A percentile compares a stretch with the other conserved stretches of the same genome.
phyloP scores from a whole-genome alignment of 352 stramenopile species.

The Globisporangium canariense region DNA sequence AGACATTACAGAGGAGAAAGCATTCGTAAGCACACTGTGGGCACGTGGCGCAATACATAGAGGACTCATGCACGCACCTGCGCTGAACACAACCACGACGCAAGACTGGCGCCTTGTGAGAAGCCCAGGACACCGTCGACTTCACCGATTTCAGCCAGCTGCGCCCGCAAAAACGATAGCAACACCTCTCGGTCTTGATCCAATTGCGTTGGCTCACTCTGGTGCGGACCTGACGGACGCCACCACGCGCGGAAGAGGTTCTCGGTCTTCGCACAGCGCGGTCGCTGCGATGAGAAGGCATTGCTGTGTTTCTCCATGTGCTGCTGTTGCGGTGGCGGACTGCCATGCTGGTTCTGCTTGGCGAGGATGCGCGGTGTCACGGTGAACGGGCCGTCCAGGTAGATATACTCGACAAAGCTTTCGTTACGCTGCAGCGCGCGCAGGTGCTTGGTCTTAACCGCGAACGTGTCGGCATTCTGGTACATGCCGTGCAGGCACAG shows the following conservation, averaged over 20 bases:
- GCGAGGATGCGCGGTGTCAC: conserved; percentile 68
- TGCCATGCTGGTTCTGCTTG: conserved; percentile 28
- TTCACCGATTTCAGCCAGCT: conserved; percentile 52
- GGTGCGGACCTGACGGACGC: conserved; percentile 48
- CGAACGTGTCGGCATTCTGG: conserved; percentile 68
- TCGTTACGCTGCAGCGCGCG: conserved; percentile 22
- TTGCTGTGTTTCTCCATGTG: conserved; percentile 13
- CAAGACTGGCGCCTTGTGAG: conserved; percentile 75
- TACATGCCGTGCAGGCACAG: conserved; percentile 87
- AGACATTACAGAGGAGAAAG: not conserved
- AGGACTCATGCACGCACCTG: conserved; percentile 28
- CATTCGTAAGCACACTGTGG: no score
- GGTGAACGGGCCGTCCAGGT: conserved; percentile 68
- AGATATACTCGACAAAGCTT: conserved; percentile 59
- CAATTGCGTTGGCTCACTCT: conserved; percentile 44
- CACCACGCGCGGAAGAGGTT: conserved; percentile 76
- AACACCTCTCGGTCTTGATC: conserved; percentile 52
- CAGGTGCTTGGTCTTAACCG: conserved; percentile 65
- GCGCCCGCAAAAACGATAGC: conserved; percentile 50
- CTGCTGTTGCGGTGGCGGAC: not conserved
- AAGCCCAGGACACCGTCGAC: conserved; percentile 83
- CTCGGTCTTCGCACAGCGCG: conserved; percentile 50
- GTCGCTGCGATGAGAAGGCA: conserved; percentile 16
- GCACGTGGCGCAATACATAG: not conserved
- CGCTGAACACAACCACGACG: conserved; percentile 75